Base-by-base conservation (phyloP, 129 eudicot genomes). In the Saposhnikovia divaricata region DNA sequence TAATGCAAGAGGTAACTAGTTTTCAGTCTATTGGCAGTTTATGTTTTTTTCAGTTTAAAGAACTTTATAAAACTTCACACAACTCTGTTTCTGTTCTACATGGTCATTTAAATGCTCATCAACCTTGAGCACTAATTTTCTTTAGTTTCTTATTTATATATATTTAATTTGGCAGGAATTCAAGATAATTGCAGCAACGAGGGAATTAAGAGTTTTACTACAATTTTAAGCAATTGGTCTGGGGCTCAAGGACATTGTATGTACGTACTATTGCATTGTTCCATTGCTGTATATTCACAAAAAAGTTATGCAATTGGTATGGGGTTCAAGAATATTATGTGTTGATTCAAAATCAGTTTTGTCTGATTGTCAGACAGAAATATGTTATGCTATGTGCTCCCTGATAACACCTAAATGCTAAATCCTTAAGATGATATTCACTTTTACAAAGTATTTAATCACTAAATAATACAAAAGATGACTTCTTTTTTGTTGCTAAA, bases 221-320 rank as follows among this genome's bases (percentile, higher is more conserved):
- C 87, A 65, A 83, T 50, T 79, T 85, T 94, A 76, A 87, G 92
- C 87, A 79, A 85, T 61, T 91, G 93, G 97, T 90, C 98, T 28
- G 91, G 89, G 79, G 65, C 91, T 72, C 81, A 84, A 85, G 98
- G 97, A 80, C 83, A 91, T 77, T 91, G 98, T 96, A 88, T 94
- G 98, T 94, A 94, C 45, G 87, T 72, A 72, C 81, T 77, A 75
- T 74, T 76, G 79, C 78, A 70, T 77, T 53, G n/a, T 2, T 19
- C 59, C 9, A 14, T 66, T 83, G 25, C 65, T 55, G 27, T 23
- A 6, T 1, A 19, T 55, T 53, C n/a, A 1, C 61, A 19, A 19
- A 53, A 18, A 55, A 55, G n/a, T 19, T 55, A 19, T 5, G 11
- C 63, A 46, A 11, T 46, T 46, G 50, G 13, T 44, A 11, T 44